Conservation (phyloP, 305 asterid genomes). For the Fraxinus dipetala region DNA sequence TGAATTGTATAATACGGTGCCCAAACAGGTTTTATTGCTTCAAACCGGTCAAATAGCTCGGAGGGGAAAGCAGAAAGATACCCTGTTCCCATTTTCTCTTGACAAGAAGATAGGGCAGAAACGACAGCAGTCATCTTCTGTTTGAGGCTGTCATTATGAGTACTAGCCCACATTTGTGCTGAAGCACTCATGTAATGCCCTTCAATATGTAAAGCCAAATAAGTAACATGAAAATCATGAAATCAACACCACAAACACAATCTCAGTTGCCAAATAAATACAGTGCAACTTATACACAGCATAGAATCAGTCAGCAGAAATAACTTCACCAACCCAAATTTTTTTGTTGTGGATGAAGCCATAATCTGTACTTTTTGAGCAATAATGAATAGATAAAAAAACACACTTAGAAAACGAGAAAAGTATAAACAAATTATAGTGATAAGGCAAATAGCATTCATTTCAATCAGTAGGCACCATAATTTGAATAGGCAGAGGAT, state of each 20-base stretch:
- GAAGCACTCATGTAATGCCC: constrained; percentile 91
- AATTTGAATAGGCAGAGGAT: background rate
- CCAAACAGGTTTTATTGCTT: constrained; percentile 70
- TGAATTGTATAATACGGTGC: constrained; percentile 94
- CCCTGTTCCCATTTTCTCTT: constrained; percentile 66
- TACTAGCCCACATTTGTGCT: constrained; percentile 94
- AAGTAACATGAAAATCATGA: background rate
- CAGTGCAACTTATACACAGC: background rate
- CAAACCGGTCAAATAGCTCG: constrained; percentile 64
- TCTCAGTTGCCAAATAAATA: background rate
- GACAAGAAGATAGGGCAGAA: constrained; percentile 61
- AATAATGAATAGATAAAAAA: background rate
- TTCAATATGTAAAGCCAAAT: constrained; percentile 23
- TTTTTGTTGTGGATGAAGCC: background rate
- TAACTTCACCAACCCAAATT: background rate
- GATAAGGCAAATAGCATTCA: background rate
- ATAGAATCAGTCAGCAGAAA: background rate
- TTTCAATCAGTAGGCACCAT: background rate
- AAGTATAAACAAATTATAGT: background rate
- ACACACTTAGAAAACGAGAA: background rate
- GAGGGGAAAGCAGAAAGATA: constrained; percentile 92
- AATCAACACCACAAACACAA: background rate
- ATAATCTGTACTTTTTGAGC: background rate
- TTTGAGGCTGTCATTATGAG: constrained; percentile 56
- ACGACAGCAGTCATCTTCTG: constrained; percentile 58